Evolutionary conservation across 331 rosid genomes (phyloP).

Genomic region (Rhamnella rubrinervis): DNA sequence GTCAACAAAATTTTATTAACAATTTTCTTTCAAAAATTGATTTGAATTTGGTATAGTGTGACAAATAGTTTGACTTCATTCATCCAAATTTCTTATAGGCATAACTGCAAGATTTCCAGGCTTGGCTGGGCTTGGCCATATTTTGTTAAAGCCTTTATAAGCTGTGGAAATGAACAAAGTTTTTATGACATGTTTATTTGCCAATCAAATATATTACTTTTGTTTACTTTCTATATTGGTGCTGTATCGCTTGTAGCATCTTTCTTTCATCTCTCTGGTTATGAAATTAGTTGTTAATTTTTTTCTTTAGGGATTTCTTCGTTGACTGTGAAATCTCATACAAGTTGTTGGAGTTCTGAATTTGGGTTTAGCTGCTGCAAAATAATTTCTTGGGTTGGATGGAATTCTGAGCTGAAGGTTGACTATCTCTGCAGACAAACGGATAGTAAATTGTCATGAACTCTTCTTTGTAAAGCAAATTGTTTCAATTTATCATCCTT

Average conservation of each 20-base stretch:
- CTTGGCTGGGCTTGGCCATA: no score
- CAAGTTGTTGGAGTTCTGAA: slow-evolving; percentile 19
- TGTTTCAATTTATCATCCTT: slow-evolving; percentile 41
- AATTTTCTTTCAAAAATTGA: no score
- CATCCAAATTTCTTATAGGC: no score
- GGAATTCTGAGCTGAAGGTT: slow-evolving; percentile 35
- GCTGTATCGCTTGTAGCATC: background rate
- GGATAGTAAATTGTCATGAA: slow-evolving; percentile 50
- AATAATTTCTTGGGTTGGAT: slow-evolving; percentile 37
- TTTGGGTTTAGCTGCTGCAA: slow-evolving; percentile 40
- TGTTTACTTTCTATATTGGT: background rate
- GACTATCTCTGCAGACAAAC: slow-evolving; percentile 34
- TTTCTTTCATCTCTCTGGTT: background rate
- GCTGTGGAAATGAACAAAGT: no score
- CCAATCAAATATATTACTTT: background rate
- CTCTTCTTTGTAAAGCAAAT: slow-evolving; percentile 57
- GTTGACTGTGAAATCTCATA: slow-evolving; percentile 36
- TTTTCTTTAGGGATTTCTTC: slow-evolving; percentile 18
- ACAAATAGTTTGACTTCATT: no score
- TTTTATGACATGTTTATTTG: background rate
- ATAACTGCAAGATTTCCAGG: no score
- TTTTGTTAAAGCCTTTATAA: no score
- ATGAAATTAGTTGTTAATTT: slow-evolving; percentile 2
- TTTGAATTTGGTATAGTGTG: no score
- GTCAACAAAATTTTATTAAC: no score